Base-by-base conservation (phyloP, 345 rosid genomes). In the Camelina neglecta region DNA sequence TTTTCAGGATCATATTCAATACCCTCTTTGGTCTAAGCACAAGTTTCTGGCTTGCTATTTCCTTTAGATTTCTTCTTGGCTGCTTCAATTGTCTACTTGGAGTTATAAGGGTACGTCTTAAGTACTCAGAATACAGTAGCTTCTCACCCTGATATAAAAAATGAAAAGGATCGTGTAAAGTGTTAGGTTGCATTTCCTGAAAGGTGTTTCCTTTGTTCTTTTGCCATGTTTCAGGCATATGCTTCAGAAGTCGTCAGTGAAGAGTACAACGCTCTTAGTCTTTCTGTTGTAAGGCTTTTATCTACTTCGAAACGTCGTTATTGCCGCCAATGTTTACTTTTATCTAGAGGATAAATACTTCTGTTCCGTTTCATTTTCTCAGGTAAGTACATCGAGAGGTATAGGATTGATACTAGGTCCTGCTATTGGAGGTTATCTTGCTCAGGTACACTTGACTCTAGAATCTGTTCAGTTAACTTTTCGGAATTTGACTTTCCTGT, bases 351-450 rank as follows among this genome's bases (percentile, higher is more conserved):
- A 18, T 31, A 23, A 38, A 23, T 41, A 11, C 4, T 51, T 73
- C 13, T 0, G 2, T 51, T 73, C 13, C 1, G 2, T 35, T 33
- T 13, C 21, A 56, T 1, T 35, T 36, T 36, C 67, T 75, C 81
- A 89, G 97, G 81, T 90, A 58, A 89, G 93, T 80, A 83, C 93
- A 60, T 80, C 97, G 4, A 82, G 97, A 86, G 96, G 93, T 64
- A 81, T 88, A 58, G 93, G 97, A 47, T 77, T 90, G 57, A 81
- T 92, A 68, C 74, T 92, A 35, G 97, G 97, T 68, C 97, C 93
- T 23, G 96, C 96, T 50, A 74, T 92, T 62, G 96, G 97, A 72
- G 97, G 96, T 13, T 88, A 85, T 81, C 85, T 92, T 60, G 92
- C 97, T 38, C 93, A 85, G 96, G 97, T 86, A 73, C 56, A 26